These are phyloP conservation scores for Hypoxylon trugodes DNA, from an alignment of 495 filamentous ascomycete genomes.

Conservation along the genomic window DNA sequence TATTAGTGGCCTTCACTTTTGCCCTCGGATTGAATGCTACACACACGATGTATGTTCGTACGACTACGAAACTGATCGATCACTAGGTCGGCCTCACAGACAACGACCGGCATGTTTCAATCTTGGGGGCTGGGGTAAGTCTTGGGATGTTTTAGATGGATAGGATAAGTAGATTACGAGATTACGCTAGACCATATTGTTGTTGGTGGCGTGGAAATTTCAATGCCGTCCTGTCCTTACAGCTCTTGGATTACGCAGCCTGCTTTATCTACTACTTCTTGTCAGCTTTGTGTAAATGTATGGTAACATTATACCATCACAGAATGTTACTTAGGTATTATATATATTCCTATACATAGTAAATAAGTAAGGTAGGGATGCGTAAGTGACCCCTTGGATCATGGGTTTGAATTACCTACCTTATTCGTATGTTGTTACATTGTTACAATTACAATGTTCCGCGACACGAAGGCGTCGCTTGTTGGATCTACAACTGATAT, in stretches of 20 bases:
- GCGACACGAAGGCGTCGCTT: slow-evolving; percentile 9
- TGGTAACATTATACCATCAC: neutral
- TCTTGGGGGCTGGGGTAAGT: slow-evolving; percentile 11
- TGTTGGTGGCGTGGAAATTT: slow-evolving; percentile 12
- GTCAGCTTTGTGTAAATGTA: neutral
- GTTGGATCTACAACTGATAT: slow-evolving; percentile 16
- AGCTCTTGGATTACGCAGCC: neutral
- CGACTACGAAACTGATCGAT: neutral
- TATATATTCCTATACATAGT: too few species aligned
- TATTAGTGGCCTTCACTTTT: neutral
- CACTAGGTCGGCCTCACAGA: neutral
- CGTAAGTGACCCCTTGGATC: neutral
- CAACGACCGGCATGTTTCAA: neutral
- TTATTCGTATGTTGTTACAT: slow-evolving; percentile 21
- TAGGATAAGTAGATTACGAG: too few species aligned
- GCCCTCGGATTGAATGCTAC: neutral
- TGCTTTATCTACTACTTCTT: neutral
- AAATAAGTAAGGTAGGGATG: too few species aligned
- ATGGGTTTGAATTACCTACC: slow-evolving; percentile 19
- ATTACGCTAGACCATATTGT: slow-evolving; percentile 10
- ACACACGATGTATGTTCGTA: neutral
- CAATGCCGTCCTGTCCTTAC: slow-evolving; percentile 2
- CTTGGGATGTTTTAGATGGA: too few species aligned
- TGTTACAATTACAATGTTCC: slow-evolving; percentile 5
- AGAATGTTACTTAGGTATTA: neutral